Evolutionary conservation across 1,139 yeast species (phyloP).

Genomic region (Arxiozyma bovina): DNA sequence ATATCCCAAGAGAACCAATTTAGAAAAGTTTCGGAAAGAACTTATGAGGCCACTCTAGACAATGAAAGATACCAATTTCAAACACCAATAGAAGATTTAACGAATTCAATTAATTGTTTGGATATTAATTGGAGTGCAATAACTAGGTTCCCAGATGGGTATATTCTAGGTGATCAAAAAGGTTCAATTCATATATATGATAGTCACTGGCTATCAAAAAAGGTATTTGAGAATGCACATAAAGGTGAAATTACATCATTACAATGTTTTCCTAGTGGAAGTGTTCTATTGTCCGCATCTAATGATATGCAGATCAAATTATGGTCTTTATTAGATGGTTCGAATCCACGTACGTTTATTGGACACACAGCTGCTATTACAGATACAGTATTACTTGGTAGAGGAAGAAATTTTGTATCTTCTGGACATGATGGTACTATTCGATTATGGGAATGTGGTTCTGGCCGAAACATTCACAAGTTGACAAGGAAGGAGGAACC

Average conservation of each 20-base stretch:
- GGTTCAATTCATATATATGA: conserved; percentile 35
- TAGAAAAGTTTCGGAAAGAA: background rate
- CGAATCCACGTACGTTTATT: conserved; percentile 40
- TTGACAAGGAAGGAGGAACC: conserved; percentile 33
- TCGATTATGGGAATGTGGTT: conserved; percentile 60
- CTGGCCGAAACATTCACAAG: conserved; percentile 38
- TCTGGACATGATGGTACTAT: conserved; percentile 47
- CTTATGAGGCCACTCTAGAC: conserved; percentile 12
- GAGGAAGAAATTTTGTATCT: conserved; percentile 57
- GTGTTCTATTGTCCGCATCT: conserved; percentile 48
- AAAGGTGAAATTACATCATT: conserved; percentile 36
- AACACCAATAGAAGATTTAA: conserved; percentile 8
- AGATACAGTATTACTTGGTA: conserved; percentile 43
- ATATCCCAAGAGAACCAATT: conserved; percentile 1
- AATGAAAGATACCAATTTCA: conserved; percentile 12
- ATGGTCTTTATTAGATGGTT: conserved; percentile 45
- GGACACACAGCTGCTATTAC: conserved; percentile 43
- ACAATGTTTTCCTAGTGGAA: conserved; percentile 50
- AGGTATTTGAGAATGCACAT: conserved; percentile 38
- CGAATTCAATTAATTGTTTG: background rate
- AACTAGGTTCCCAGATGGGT: background rate
- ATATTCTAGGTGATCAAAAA: conserved; percentile 35
- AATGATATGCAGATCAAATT: conserved; percentile 48
- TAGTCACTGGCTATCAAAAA: conserved; percentile 13
- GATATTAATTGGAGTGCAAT: conserved; percentile 7